Evolutionary conservation across 2,329 filamentous ascomycete genomes (phyloP).

Genomic region (Cordyceps tenuipes): DNA sequence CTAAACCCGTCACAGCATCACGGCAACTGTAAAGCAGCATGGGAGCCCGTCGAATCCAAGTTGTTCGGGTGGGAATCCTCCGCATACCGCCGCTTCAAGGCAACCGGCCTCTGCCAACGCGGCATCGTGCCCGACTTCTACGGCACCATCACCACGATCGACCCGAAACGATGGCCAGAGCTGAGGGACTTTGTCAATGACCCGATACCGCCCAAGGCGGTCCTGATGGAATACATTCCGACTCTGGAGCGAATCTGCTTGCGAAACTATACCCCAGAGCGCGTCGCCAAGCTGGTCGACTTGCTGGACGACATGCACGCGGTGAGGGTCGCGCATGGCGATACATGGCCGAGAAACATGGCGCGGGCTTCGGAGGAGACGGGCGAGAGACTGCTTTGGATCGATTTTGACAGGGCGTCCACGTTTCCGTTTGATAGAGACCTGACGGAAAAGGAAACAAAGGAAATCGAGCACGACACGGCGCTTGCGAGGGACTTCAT

Average conservation of each 20-base stretch:
- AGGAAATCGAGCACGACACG: not conserved
- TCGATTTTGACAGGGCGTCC: not conserved
- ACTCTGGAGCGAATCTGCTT: not conserved
- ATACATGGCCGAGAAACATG: not conserved
- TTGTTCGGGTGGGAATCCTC: not conserved
- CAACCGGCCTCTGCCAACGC: not conserved
- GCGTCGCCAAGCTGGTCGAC: not conserved
- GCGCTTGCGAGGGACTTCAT: not conserved
- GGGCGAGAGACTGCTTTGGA: not conserved
- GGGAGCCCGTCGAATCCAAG: not conserved
- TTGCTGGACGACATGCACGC: not conserved
- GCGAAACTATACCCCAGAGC: not conserved
- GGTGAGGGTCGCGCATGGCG: not conserved
- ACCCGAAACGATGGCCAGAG: not conserved
- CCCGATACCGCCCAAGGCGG: not conserved
- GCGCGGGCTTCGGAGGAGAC: not conserved
- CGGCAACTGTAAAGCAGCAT: not conserved
- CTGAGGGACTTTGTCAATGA: not conserved
- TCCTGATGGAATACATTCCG: conserved; percentile 6
- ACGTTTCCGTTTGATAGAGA: not conserved
- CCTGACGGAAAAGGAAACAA: not conserved
- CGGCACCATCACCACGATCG: not conserved
- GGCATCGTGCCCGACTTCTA: conserved; percentile 5
- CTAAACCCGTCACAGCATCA: not conserved
- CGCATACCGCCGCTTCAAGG: not conserved